Percentiles rank a stretch among this genome's conserved stretches.
Conservation (phyloP, 768 basidiomycete species). For the Lactifluus echinatus region DNA sequence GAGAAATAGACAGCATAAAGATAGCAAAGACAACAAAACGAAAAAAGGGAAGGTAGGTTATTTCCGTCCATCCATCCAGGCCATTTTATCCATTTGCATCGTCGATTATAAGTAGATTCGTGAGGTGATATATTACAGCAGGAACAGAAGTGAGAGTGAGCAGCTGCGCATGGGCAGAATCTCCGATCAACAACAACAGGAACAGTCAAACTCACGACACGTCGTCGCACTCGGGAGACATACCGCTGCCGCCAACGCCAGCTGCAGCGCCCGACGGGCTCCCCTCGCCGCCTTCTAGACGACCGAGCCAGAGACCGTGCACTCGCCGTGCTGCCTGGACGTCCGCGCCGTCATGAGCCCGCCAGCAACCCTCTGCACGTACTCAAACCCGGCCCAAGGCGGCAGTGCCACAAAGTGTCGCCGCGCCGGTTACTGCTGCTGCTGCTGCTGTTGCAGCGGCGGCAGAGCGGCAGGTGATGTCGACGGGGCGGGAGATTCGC, state of each 20-base stretch:
- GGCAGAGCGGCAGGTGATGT: no score
- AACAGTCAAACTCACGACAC: no score
- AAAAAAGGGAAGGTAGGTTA: neutral
- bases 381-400: constrained; percentile 7
- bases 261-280: no score
- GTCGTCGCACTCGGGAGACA: no score
- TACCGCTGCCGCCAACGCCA: no score
- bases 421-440: no score
- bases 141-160: neutral
- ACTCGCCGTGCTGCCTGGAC: neutral
- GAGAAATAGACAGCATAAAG: constrained; percentile 12
- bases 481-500: no score
- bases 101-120: neutral
- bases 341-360: constrained; percentile 9
- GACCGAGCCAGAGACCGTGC: constrained; percentile 6
- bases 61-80: neutral
- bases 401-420: constrained; percentile 6
- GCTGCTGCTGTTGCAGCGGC: no score
- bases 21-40: constrained; percentile 3
- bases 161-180: no score
- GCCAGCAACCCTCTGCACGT: constrained; percentile 3
- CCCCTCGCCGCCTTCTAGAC: neutral
- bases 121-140: neutral
- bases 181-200: no score
- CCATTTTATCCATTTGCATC: neutral